Base-by-base conservation (phyloP, 1,284 basidiomycete genomes). In the Xerocomus nothofagi region DNA sequence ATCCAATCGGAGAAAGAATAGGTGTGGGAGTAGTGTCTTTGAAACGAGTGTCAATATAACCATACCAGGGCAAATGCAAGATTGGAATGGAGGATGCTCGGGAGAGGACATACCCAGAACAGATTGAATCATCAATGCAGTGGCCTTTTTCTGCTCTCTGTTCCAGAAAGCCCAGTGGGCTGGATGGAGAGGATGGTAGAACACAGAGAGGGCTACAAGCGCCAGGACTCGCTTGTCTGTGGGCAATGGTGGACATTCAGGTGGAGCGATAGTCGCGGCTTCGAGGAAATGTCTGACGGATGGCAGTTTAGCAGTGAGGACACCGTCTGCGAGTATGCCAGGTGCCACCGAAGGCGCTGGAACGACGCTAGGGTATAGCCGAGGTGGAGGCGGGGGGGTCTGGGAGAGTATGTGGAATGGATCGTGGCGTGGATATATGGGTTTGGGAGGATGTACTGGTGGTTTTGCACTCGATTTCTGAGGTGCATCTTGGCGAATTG, bases 1-100 rank as follows among this genome's bases (percentile, higher is more conserved):
- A 66, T 39, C 54, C 67, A 54, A 70, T 69, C 51, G 64, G 67
- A 26, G 64, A 65, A n/a, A 69, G 61, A 30, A 66, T 70, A 10
- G 64, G 64, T 12, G 61, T 62, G 4, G 64, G 64, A 0, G 61
- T 65, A 2, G 55, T 53, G 42, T 67, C 64, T 66, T 27, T 39
- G 45, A 46, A 31, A 37, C 18, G 33, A 31, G 34, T 31, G 53
- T 68, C 33, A 68, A 20, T 26, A 46, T 15, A 21, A 24, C 8
- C 23, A 26, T 3, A 20, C 18, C 24, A 24, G 21, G 7, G 3
- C 12, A 43, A n/a, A 24, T 7, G 26, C 17, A 42, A 32, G 54
- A 60, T 53, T 17, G 38, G 18, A 30, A 54, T 48, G 33, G 39
- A 41, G 47, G 10, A 27, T 14, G 20, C n/a, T 39, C 21, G 40